Conservation (phyloP, 164 flowering plant species). For the Nymphaea colorata region DNA sequence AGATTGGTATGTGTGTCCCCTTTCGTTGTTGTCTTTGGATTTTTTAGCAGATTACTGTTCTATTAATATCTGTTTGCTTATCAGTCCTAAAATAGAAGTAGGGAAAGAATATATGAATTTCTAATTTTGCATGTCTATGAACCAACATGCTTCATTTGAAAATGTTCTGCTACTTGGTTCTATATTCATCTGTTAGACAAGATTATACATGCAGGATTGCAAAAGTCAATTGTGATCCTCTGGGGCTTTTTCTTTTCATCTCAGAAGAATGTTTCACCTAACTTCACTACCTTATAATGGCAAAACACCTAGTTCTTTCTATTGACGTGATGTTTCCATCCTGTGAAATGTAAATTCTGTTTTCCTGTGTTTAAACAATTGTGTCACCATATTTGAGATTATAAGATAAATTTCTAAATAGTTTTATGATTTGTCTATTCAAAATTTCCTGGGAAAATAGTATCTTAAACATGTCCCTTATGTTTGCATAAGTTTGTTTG, state of each 20-base stretch:
- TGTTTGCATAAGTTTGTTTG: too few relatives aligned
- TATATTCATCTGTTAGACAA: background rate
- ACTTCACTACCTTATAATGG: background rate
- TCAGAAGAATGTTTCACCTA: background rate
- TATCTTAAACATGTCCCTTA: too few relatives aligned
- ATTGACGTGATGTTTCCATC: too few relatives aligned
- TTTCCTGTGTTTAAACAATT: too few relatives aligned
- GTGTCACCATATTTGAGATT: too few relatives aligned
- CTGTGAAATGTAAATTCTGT: too few relatives aligned
- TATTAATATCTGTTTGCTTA: background rate
- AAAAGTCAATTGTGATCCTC: background rate
- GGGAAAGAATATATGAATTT: background rate
- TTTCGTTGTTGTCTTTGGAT: background rate
- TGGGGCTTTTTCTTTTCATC: background rate
- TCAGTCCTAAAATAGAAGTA: background rate
- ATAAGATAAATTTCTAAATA: too few relatives aligned
- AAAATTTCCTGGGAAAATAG: too few relatives aligned
- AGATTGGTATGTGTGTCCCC: slow-evolving; percentile 43
- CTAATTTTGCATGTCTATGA: background rate
- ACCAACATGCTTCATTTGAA: background rate
- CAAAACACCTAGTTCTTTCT: too few relatives aligned
- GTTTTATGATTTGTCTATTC: too few relatives aligned
- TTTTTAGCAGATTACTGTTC: background rate
- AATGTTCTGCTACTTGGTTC: background rate
- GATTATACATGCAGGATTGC: background rate